phyloP scores from a whole-genome alignment of 371 early-diverging fungal genomes.

The Haplosporangium sp. region DNA sequence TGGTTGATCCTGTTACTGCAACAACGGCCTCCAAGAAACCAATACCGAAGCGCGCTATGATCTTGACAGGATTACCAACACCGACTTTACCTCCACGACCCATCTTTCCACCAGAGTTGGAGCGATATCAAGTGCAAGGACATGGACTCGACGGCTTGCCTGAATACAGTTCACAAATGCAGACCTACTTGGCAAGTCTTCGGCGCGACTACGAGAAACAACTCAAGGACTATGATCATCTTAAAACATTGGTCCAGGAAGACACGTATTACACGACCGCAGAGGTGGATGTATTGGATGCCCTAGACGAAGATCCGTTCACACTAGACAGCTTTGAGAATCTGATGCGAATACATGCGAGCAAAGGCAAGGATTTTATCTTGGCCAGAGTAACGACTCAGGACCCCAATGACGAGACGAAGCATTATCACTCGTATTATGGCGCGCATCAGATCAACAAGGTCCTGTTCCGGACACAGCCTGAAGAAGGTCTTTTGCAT shows the following conservation, averaged over 20 bases:
- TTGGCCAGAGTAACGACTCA: slow-evolving; percentile 83
- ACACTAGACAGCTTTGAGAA: slow-evolving; percentile 79
- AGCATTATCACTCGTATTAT: slow-evolving; percentile 71
- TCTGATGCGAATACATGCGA: slow-evolving; percentile 68
- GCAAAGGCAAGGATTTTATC: slow-evolving; percentile 79
- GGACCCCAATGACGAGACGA: slow-evolving; percentile 67
- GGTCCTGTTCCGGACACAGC: slow-evolving; percentile 81
- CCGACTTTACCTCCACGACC: slow-evolving; percentile 38
- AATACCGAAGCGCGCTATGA: slow-evolving; percentile 21
- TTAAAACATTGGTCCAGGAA: slow-evolving; percentile 12
- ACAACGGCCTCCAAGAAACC: slow-evolving; percentile 7
- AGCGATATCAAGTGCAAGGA: slow-evolving; percentile 22
- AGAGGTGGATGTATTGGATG: slow-evolving; percentile 48
- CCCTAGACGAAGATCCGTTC: slow-evolving; percentile 77
- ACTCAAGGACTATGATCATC: slow-evolving; percentile 14
- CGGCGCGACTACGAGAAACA: slow-evolving; percentile 27
- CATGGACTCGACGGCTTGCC: neutral
- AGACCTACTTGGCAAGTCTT: slow-evolving; percentile 18
- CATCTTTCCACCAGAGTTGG: slow-evolving; percentile 32
- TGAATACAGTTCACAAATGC: slow-evolving; percentile 13
- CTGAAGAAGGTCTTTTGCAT: slow-evolving; percentile 75
- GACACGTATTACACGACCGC: slow-evolving; percentile 66
- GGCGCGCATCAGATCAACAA: slow-evolving; percentile 86
- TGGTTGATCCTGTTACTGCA: neutral
- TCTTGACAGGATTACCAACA: slow-evolving; percentile 26